Evolutionary conservation across 208 protist genomes (phyloP).

Genomic region (Kentomonas sorsogonicus): DNA sequence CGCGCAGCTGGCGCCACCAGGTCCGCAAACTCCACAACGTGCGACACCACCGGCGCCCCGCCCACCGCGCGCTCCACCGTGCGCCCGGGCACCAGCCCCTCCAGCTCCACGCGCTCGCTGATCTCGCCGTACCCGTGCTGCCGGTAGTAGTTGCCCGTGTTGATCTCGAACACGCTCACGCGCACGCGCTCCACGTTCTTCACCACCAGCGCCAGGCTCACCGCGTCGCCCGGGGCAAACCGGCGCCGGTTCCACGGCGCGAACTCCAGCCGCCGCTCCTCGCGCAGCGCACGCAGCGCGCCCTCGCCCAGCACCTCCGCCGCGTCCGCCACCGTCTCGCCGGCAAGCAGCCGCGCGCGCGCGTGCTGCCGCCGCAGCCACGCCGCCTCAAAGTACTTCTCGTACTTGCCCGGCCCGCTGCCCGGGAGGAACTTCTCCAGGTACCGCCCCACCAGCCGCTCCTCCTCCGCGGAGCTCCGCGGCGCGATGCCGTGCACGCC

Average conservation of each 20-base stretch:
- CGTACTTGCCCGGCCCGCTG: too few species aligned
- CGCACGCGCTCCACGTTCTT: constrained; percentile 5
- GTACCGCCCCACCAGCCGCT: background rate
- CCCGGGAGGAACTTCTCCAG: background rate
- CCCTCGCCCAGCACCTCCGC: constrained; percentile 3
- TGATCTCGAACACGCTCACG: constrained; percentile 10
- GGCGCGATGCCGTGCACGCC: background rate
- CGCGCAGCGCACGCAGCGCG: background rate
- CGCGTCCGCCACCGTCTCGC: constrained; percentile 10
- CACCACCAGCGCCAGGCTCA: background rate
- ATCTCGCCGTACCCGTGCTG: background rate
- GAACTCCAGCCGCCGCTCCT: constrained; percentile 1
- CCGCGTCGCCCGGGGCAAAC: background rate
- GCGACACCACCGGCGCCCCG: background rate
- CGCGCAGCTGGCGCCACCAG: constrained; percentile 5
- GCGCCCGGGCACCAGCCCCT: constrained; percentile 6
- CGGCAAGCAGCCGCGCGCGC: constrained; percentile 7
- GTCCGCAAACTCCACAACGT: constrained; percentile 9
- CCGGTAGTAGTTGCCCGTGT: too few species aligned
- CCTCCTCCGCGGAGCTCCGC: background rate
- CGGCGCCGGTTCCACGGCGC: background rate
- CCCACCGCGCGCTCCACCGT: constrained; percentile 7
- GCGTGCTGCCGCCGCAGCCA: background rate
- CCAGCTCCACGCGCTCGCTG: background rate
- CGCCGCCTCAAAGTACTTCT: constrained; percentile 1